Conservation (phyloP, 1,284 basidiomycete genomes). For the Austroboletus novae-zelandiae region DNA sequence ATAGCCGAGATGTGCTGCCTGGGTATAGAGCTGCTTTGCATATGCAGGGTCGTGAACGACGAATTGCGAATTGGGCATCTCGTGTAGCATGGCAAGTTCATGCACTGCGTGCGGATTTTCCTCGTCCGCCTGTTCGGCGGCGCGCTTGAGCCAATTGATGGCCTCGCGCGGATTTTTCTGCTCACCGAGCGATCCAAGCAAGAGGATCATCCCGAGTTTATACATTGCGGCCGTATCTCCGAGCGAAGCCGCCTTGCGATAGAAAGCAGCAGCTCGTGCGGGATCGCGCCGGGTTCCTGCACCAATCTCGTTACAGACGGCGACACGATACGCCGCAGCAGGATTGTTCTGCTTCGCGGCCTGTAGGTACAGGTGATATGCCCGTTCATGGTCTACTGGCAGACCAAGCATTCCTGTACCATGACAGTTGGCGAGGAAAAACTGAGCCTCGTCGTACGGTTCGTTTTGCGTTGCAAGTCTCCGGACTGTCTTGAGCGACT, state of each 20-base stretch:
- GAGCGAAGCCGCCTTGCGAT: slow-evolving; percentile 93
- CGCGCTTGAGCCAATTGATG: slow-evolving; percentile 91
- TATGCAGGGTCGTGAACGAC: slow-evolving; percentile 76
- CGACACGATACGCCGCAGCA: slow-evolving; percentile 93
- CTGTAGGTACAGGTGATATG: slow-evolving; percentile 97
- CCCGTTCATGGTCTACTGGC: slow-evolving; percentile 95
- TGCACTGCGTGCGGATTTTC: slow-evolving; percentile 98
- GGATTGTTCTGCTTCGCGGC: slow-evolving; percentile 97
- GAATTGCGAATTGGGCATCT: slow-evolving; percentile 65
- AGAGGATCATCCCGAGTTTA: slow-evolving; percentile 94
- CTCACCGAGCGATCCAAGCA: slow-evolving; percentile 85
- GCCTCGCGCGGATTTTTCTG: slow-evolving; percentile 88
- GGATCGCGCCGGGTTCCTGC: slow-evolving; percentile 93
- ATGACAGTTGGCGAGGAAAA: slow-evolving; percentile 97
- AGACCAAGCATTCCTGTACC: slow-evolving; percentile 94
- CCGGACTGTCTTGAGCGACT: slow-evolving; percentile 91
- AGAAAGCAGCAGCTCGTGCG: slow-evolving; percentile 89
- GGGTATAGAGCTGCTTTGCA: slow-evolving; percentile 86
- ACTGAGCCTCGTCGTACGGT: slow-evolving; percentile 96
- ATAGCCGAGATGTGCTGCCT: slow-evolving; percentile 93
- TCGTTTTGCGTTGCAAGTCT: slow-evolving; percentile 87
- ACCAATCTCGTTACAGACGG: slow-evolving; percentile 99
- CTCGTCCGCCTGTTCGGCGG: slow-evolving; percentile 96
- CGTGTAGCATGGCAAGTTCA: slow-evolving; percentile 92
- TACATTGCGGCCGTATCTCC: slow-evolving; percentile 99